These are phyloP conservation scores for Lolium perenne DNA, from an alignment of 176 grass and related monocot species.

Conservation along the genomic window DNA sequence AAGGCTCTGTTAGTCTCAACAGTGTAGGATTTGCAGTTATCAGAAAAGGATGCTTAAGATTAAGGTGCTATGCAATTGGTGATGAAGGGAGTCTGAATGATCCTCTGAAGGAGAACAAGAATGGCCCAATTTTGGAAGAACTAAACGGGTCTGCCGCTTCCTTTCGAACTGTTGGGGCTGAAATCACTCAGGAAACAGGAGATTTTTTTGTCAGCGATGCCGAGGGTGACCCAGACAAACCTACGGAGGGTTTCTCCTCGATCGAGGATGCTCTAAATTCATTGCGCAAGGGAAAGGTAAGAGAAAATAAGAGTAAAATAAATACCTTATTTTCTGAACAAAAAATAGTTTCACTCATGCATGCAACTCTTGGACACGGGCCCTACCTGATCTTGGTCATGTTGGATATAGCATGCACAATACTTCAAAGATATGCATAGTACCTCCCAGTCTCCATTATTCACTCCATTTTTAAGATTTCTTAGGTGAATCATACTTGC, in stretches of 20 bases:
- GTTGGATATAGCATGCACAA: background rate
- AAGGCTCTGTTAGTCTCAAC: conserved; percentile 44
- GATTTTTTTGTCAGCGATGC: conserved; percentile 92
- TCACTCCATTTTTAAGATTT: background rate
- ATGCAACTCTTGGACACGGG: background rate
- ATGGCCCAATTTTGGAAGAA: conserved; percentile 62
- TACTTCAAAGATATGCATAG: background rate
- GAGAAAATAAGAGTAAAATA: background rate
- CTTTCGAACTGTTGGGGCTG: conserved; percentile 70
- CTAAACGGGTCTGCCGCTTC: conserved; percentile 44
- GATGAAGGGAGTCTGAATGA: conserved; percentile 49
- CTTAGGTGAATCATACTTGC: background rate
- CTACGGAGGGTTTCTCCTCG: conserved; percentile 76
- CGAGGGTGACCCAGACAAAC: conserved; percentile 81
- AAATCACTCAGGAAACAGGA: conserved; percentile 86
- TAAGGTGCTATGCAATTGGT: conserved; percentile 62
- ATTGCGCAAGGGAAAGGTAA: conserved; percentile 73
- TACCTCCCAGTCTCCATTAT: background rate
- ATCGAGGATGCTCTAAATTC: conserved; percentile 73
- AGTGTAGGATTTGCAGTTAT: conserved; percentile 63
- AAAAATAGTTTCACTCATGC: background rate
- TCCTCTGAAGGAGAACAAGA: conserved; percentile 54
- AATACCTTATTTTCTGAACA: conserved; percentile 8
- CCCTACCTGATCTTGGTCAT: conserved; percentile 1
- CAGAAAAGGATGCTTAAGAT: conserved; percentile 57